Base-by-base conservation (phyloP, 257 asterid species). In the Perilla frutescens region DNA sequence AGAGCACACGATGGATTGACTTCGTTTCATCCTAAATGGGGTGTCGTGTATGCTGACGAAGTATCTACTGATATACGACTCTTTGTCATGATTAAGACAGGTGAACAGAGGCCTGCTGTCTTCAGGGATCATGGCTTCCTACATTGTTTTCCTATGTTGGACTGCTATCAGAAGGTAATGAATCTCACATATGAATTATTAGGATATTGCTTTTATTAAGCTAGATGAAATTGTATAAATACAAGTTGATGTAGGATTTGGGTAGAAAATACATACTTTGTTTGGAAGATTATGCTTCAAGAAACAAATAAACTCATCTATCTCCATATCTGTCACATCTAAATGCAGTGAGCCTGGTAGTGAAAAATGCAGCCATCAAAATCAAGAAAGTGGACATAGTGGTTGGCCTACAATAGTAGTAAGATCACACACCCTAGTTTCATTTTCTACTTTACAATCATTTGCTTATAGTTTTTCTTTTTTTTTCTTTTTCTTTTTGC, bases 91-190 rank as follows among this genome's bases (percentile, higher is more conserved):
- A 29, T 76, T 59, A 81, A 71, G 79, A 83, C 96, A 93, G 97
- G 97, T 93, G 81, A 91, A 93, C 75, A 77, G 96, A 69, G 98
- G 97, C 48, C 85, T 91, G 70, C 81, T 91, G 74, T 91, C 97
- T 71, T 91, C 96, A 3, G 98, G 98, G 80, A 91, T 93, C 51
- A 91, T 91, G 98, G 96, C 98, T n/a, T 88, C 96, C 59, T 93
- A 93, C 81, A 77, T 93, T 48, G 96, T 86, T 29, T 93, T 89
- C 86, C 92, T 93, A 14, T 90, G 98, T 68, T 91, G 97, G 98
- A 88, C 91, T 31, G 98, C 98, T 59, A 85, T 91, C 51, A 85
- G 96, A 84, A 93, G 98, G 97, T 93, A 49, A 73, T 43, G 14
- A 59, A 3, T 60, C 6, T 39, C 37, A 39, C 20, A 5, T 9